These are phyloP conservation scores for Linum usitatissimum DNA, from an alignment of 345 rosid species.

Conservation along the genomic window DNA sequence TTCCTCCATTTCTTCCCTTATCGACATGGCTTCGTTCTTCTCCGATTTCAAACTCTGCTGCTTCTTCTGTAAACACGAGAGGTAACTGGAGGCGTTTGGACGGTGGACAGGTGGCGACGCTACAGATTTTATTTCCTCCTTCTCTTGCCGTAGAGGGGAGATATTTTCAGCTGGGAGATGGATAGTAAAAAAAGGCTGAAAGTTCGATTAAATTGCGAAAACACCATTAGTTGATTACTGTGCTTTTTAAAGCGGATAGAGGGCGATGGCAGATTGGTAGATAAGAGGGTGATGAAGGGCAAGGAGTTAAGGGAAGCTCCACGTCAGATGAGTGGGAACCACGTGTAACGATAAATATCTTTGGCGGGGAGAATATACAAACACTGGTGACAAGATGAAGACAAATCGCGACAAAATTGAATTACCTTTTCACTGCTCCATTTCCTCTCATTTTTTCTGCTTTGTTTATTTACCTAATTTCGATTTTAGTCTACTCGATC, in stretches of 20 bases:
- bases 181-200: not conserved
- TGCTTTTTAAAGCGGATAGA: not conserved
- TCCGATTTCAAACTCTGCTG: not conserved
- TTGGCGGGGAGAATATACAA: not conserved
- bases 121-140: not conserved
- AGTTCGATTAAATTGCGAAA: not conserved
- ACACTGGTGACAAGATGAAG: too few relatives aligned
- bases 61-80: not conserved
- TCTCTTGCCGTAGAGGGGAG: not conserved
- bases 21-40: slow-evolving; percentile 7
- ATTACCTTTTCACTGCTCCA: too few relatives aligned
- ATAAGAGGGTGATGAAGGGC: fast-evolving
- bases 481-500: too few relatives aligned
- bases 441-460: too few relatives aligned
- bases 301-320: slow-evolving; percentile 1
- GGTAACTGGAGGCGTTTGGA: not conserved
- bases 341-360: slow-evolving; percentile 16
- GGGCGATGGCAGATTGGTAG: slow-evolving; percentile 18
- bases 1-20: not conserved
- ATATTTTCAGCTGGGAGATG: not conserved
- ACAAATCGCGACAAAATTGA: too few relatives aligned
- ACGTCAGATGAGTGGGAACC: slow-evolving; percentile 17
- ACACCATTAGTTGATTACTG: not conserved
- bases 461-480: too few relatives aligned
- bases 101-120: not conserved